Evolutionary conservation across 106 monocot species (phyloP), one percentile per base, ranked within the genome.

Genomic region (Dioscorea alata): DNA sequence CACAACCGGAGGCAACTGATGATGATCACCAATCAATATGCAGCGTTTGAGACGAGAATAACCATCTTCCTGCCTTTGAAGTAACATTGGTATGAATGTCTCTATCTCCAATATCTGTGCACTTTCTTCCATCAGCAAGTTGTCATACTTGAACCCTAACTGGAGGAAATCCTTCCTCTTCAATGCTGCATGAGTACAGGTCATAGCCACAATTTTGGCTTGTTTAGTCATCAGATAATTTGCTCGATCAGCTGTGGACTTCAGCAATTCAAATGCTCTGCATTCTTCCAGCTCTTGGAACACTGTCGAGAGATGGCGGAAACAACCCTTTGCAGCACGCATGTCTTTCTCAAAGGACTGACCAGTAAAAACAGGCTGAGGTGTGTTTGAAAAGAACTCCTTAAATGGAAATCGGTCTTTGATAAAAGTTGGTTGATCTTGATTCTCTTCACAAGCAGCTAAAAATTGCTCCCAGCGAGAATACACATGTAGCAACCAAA

Each of bases 201-300:
- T 99, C 99, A 99, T 99, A 25, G 99, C 99, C 23, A 99, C 99
- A 72, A 99, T 93, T 73, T 93, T 99, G 48, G 99, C 99, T 60
- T 99, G 99, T 69, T 99, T 99, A 24, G 99, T 99, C 99, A 99
- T 99, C 65, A 99, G 81, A 81, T 99, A 99, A 73, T 99, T 99
- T 69, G 99, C 99, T 49, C 99, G 83, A 74, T 99, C 99, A 63
- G 93, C 99, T 61, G 93, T 93, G 13, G 90, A 85, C 59, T 99
- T 99, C 13, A 99, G 85, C 61, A 99, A 66, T 64, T 99, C 99
- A 82, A 99, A 99, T 68, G 99, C 93, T 57, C 93, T 74, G 71
- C 99, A 99, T 70, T 99, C 93, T 69, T 99, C 93, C 57, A 99
- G 75, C 75, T 99, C 99, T 64, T 99, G 99, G 57, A 99, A 99